These are phyloP conservation scores for Lithospermum erythrorhizon DNA, from an alignment of 257 asterid genomes.

Conservation along the genomic window DNA sequence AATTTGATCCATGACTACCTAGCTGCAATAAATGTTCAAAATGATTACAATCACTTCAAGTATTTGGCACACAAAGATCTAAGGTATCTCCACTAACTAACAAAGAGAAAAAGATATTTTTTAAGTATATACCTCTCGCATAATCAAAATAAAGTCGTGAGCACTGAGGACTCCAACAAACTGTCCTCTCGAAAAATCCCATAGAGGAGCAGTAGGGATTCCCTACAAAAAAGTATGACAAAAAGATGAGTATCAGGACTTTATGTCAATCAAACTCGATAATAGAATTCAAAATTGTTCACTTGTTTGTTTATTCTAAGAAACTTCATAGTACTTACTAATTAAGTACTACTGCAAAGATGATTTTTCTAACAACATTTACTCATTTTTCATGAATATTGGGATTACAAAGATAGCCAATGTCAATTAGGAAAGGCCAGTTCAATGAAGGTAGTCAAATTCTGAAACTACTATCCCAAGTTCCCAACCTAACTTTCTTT, in stretches of 20 bases:
- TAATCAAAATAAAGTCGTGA: slow-evolving; percentile 74
- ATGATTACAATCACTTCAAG: background rate
- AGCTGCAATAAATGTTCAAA: slow-evolving; percentile 30
- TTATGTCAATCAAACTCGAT: too few relatives aligned
- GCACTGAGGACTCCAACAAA: slow-evolving; percentile 90
- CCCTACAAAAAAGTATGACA: slow-evolving; percentile 46
- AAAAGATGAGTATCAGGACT: background rate
- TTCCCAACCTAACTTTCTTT: background rate
- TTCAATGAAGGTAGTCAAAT: too few relatives aligned
- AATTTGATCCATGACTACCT: slow-evolving; percentile 65
- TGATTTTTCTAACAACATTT: too few relatives aligned
- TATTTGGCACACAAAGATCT: background rate
- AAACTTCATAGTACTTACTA: too few relatives aligned
- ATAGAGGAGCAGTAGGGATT: slow-evolving; percentile 69
- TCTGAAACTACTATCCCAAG: too few relatives aligned
- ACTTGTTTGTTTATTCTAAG: too few relatives aligned
- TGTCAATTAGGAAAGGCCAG: too few relatives aligned
- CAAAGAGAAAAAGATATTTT: background rate
- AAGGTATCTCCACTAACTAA: background rate
- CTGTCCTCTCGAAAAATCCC: slow-evolving; percentile 68
- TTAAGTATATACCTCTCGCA: slow-evolving; percentile 60
- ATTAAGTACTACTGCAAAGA: too few relatives aligned
- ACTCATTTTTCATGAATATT: too few relatives aligned
- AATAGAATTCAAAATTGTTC: too few relatives aligned
- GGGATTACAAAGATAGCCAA: too few relatives aligned